Evolutionary conservation across 768 basidiomycete species (phyloP), one percentile per base, ranked within the genome.

Genomic region (Russula ochroleuca): DNA sequence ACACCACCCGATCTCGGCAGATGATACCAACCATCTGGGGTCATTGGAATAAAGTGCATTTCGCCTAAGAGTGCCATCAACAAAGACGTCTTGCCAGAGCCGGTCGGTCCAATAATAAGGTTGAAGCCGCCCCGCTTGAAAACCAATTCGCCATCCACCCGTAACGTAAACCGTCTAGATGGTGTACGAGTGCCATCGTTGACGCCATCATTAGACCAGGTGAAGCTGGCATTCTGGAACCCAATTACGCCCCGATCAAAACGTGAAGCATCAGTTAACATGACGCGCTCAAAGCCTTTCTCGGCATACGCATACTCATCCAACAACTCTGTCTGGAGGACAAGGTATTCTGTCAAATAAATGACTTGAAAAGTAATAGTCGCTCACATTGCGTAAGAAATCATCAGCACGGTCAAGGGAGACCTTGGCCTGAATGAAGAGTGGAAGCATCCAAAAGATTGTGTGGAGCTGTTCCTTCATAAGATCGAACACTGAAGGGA

Each of bases 1-100:
- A 94, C 80, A 6, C 91, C 90, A 1, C 79, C 79, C 4, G 75
- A 75, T 3, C 89, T 77, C 28, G 91, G 90, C 7, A 93, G 80
- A 65, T 82, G 84, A 73, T 80, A 88, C 80, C 83, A 87, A 0
- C 88, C 84, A 48, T 81, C 79, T 1, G 81, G 76, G 10, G 74
- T 71, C 9, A 75, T 75, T 2, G 80, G 81, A 11, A 80, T 72
- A 69, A 83, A 85, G 70, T 88, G 85, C 84, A 90, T 83, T 73
- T 89, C 87, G 38, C 85, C 76, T 72, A 85, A 77, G 45, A 86
- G 72, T 1, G 86, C 85, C 84, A 87, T 85, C 23, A 86, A 75
- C 38, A 86, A 70, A 0, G 83, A 85, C 0, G 86, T 86, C 73
- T 87, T 88, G 7, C 85, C 86, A 5, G 75, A 73, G 2, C 78